phyloP scores from a whole-genome alignment of 208 protist genomes.

The Tritrichomonas foetus region DNA sequence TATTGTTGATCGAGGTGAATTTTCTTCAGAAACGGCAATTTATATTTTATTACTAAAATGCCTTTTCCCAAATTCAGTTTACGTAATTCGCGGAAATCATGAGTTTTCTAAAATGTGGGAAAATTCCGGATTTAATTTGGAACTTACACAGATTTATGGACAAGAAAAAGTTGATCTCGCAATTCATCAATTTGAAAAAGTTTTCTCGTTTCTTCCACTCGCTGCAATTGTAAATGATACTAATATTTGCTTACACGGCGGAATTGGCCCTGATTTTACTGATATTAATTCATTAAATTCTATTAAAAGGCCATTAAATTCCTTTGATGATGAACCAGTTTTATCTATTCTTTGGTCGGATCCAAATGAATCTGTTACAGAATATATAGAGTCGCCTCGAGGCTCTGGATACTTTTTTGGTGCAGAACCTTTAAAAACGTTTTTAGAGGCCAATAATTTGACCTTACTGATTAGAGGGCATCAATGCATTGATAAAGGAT shows the following conservation, averaged over 20 bases:
- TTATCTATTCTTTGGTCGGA: not conserved
- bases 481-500: not conserved
- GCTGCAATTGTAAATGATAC: not conserved
- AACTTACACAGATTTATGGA: not conserved
- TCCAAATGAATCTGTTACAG: not conserved
- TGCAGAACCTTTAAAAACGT: not conserved
- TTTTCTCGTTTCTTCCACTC: not conserved
- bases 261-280: not conserved
- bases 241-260: not conserved
- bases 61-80: not conserved
- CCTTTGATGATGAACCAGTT: not conserved
- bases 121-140: not conserved
- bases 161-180: not conserved
- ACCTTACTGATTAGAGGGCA: not conserved
- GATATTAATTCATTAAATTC: not conserved
- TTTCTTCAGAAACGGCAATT: not conserved
- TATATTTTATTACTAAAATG: not conserved
- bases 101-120: not conserved
- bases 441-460: not conserved
- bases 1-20: slow-evolving; percentile 23
- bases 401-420: not conserved
- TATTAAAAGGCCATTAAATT: not conserved
- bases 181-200: not conserved
- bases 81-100: not conserved
- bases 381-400: not conserved